Percentiles rank a stretch among this genome's conserved stretches.
Evolutionary conservation across 2,329 filamentous ascomycete species (phyloP).

Genomic region (Fusarium circinatum): DNA sequence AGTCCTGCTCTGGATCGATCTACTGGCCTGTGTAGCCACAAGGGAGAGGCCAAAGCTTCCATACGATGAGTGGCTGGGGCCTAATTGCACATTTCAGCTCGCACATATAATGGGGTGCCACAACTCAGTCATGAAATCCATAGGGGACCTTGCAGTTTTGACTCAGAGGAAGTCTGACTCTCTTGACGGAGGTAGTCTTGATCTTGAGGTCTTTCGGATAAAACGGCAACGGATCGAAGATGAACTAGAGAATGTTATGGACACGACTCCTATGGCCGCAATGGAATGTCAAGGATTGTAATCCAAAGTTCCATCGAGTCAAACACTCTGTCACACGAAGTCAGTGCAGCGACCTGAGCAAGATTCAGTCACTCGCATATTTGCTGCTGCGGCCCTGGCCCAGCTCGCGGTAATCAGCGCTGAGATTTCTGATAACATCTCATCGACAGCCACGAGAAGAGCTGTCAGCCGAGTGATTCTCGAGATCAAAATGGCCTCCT

Average conservation of each 20-base stretch:
- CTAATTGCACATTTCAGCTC: not conserved
- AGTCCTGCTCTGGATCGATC: not conserved
- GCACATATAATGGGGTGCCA: not conserved
- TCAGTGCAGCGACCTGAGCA: not conserved
- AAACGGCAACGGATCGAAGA: not conserved
- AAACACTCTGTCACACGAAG: not conserved
- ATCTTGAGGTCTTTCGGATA: rapidly evolving
- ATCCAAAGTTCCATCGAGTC: not conserved
- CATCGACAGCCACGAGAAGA: not conserved
- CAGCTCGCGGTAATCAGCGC: not conserved
- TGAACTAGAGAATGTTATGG: not conserved
- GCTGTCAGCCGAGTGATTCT: not conserved
- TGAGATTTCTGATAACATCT: rapidly evolving
- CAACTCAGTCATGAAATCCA: not conserved
- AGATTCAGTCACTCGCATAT: not conserved
- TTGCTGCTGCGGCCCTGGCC: not conserved
- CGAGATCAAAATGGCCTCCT: not conserved
- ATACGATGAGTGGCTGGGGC: not conserved
- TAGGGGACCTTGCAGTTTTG: not conserved
- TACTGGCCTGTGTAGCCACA: not conserved
- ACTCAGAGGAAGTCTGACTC: not conserved
- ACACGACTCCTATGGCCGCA: not conserved
- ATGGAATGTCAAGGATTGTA: rapidly evolving
- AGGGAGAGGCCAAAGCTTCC: not conserved
- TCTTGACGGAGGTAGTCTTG: rapidly evolving